Evolutionary conservation across 208 protist species (phyloP).

Genomic region (Trypanosoma avium): DNA sequence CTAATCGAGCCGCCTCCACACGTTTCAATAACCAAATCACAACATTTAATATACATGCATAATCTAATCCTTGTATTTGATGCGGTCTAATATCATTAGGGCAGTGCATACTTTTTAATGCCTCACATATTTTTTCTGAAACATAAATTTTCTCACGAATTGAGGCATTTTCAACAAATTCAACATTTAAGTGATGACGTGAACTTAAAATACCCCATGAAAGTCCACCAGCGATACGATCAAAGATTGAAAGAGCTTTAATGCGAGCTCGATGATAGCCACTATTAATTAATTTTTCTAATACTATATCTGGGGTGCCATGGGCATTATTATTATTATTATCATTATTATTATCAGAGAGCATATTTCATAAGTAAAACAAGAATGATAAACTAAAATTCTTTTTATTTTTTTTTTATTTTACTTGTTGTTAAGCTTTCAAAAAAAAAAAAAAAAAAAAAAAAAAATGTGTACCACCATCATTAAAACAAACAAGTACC

Average conservation of each 20-base stretch:
- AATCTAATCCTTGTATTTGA: constrained; percentile 85
- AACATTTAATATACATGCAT: constrained; percentile 51
- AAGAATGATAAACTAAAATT: no score
- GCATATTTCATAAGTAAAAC: no score
- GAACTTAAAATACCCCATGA: constrained; percentile 69
- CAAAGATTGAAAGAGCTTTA: constrained; percentile 53
- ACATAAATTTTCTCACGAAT: constrained; percentile 74
- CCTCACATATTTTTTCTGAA: constrained; percentile 20
- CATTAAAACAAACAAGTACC: no score
- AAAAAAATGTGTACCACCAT: no score
- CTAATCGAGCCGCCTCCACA: constrained; percentile 69
- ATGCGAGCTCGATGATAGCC: constrained; percentile 89
- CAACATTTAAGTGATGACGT: constrained; percentile 74
- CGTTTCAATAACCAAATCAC: constrained; percentile 80
- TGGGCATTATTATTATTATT: no score
- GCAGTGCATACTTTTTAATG: constrained; percentile 62
- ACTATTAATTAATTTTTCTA: constrained; percentile 51
- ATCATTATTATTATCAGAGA: no score
- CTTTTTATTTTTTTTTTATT: constrained; percentile 1
- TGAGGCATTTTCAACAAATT: constrained; percentile 76
- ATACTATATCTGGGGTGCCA: no score
- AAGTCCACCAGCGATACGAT: constrained; percentile 85
- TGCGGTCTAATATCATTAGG: constrained; percentile 56
- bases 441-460: constrained; percentile 2
- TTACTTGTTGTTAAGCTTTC: background rate